phyloP scores from a whole-genome alignment of 164 flowering plant species.

The Aristolochia contorta region DNA sequence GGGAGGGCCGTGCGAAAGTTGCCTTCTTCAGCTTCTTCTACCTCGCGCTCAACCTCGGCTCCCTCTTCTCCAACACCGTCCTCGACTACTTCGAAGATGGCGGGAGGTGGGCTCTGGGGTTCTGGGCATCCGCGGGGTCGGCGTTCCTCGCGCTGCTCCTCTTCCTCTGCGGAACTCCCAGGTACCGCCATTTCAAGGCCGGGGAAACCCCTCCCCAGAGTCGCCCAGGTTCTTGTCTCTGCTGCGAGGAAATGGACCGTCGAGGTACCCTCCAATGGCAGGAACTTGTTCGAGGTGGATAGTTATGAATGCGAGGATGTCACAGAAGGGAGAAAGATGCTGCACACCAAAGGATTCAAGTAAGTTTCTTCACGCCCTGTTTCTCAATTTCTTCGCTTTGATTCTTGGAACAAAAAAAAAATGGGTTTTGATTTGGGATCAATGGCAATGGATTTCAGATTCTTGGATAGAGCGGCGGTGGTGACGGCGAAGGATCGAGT shows the following conservation, averaged over 20 bases:
- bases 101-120: constrained; percentile 85
- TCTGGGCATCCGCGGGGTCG: constrained; percentile 68
- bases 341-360: constrained; percentile 79
- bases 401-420: too few relatives aligned
- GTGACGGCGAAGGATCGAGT: constrained; percentile 39
- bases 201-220: constrained; percentile 76
- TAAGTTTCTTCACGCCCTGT: constrained; percentile 10
- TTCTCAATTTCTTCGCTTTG: too few relatives aligned
- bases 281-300: constrained; percentile 38
- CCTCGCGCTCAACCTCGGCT: constrained; percentile 78
- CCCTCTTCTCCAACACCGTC: constrained; percentile 79
- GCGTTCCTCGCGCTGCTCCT: constrained; percentile 57
- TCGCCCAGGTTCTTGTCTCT: constrained; percentile 64
- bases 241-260: constrained; percentile 58
- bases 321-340: constrained; percentile 43
- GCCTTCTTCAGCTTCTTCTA: constrained; percentile 94
- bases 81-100: constrained; percentile 73
- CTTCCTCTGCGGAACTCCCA: constrained; percentile 60
- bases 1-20: constrained; percentile 58
- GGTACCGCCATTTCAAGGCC: constrained; percentile 72
- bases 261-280: constrained; percentile 26
- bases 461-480: constrained; percentile 72
- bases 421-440: too few relatives aligned
- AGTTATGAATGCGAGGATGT: constrained; percentile 25
- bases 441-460: constrained; percentile 27